Conservation (phyloP, 306 rosid genomes). For the Mimosa pudica region DNA sequence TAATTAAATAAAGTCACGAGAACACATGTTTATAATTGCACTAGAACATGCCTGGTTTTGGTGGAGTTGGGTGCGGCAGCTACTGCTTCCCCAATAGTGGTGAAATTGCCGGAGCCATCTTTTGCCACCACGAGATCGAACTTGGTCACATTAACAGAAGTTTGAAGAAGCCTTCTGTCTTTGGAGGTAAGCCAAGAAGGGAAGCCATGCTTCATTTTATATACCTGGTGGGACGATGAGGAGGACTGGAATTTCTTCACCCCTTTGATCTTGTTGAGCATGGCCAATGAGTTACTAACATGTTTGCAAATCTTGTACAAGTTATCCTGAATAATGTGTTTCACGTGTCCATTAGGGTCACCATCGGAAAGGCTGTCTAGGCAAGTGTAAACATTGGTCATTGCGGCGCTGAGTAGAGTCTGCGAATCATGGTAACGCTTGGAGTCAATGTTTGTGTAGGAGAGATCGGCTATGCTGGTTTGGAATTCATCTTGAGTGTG, state of each 20-base stretch:
- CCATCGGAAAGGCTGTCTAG: slow-evolving; percentile 64
- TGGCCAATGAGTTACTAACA: slow-evolving; percentile 68
- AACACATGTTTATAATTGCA: neutral
- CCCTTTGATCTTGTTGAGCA: slow-evolving; percentile 62
- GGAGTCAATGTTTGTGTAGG: slow-evolving; percentile 25
- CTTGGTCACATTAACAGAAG: slow-evolving; percentile 41
- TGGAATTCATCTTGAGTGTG: slow-evolving; percentile 51
- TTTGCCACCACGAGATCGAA: slow-evolving; percentile 68
- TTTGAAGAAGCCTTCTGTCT: slow-evolving; percentile 57
- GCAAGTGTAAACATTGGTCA: slow-evolving; percentile 85
- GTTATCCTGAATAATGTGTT: slow-evolving; percentile 34
- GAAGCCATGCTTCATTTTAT: slow-evolving; percentile 51
- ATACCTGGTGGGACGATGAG: slow-evolving; percentile 41
- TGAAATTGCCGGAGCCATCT: slow-evolving; percentile 84
- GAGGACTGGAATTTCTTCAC: neutral
- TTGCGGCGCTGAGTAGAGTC: slow-evolving; percentile 72
- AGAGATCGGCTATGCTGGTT: slow-evolving; percentile 49
- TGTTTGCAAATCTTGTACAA: slow-evolving; percentile 51
- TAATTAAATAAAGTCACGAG: neutral
- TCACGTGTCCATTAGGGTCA: slow-evolving; percentile 40
- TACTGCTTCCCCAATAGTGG: slow-evolving; percentile 67
- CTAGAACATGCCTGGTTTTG: slow-evolving; percentile 52
- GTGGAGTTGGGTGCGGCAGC: slow-evolving; percentile 74
- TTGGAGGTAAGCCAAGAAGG: slow-evolving; percentile 63
- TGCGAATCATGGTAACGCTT: slow-evolving; percentile 46